phyloP scores from a whole-genome alignment of 179 eudicot species.

The Patellifolia procumbens region DNA sequence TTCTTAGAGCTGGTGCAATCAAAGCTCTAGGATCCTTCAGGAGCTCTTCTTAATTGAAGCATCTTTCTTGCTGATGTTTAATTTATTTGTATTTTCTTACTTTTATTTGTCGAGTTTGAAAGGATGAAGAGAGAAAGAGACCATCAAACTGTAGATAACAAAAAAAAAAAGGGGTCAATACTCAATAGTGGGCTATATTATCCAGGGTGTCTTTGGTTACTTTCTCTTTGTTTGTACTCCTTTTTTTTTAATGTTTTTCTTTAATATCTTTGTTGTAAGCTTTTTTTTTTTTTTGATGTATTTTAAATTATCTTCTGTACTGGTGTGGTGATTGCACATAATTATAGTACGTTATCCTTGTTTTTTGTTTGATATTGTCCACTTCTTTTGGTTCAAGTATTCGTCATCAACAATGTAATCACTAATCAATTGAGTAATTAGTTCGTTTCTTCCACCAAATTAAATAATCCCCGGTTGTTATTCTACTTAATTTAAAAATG shows the following conservation, averaged over 20 bases:
- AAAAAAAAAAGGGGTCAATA: slow-evolving; percentile 1
- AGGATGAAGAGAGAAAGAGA: not conserved
- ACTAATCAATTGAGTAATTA: not conserved
- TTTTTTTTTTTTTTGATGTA: not conserved
- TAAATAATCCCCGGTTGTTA: too few relatives aligned
- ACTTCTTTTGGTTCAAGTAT: not conserved
- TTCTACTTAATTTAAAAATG: too few relatives aligned
- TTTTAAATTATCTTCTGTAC: slow-evolving; percentile 13
- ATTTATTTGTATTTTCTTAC: not conserved
- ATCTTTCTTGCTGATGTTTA: not conserved
- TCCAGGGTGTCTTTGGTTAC: slow-evolving; percentile 15
- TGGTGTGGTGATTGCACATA: slow-evolving; percentile 22
- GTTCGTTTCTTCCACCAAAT: not conserved
- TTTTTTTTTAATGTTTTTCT: not conserved
- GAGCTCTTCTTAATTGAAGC: slow-evolving; percentile 37
- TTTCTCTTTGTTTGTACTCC: slow-evolving; percentile 7
- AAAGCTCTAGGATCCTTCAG: slow-evolving; percentile 61
- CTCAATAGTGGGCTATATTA: slow-evolving; percentile 11
- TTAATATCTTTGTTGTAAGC: not conserved
- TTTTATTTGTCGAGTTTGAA: not conserved
- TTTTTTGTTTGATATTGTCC: not conserved
- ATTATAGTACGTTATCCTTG: slow-evolving; percentile 8
- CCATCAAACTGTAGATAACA: slow-evolving; percentile 7
- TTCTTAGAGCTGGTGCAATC: slow-evolving; percentile 49
- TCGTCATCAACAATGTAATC: not conserved